phyloP scores from a whole-genome alignment of 768 basidiomycete genomes.

The Suillus subluteus region DNA sequence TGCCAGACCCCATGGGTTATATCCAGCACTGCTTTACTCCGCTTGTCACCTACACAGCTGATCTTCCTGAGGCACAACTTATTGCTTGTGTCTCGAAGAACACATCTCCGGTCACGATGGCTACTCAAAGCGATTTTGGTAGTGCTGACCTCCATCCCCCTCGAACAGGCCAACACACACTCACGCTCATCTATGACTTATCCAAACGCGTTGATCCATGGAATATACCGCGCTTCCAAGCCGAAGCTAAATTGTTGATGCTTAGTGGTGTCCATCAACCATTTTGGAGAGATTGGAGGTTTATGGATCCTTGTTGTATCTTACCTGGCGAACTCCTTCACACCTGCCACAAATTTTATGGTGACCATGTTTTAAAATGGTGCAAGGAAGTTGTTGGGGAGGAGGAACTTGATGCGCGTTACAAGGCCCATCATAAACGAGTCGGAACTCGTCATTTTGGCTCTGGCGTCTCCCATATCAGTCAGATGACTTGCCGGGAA shows the following conservation, averaged over 20 bases:
- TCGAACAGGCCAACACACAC: neutral
- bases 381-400: slow-evolving; percentile 33
- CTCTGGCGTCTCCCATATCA: slow-evolving; percentile 41
- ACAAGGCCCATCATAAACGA: slow-evolving; percentile 34
- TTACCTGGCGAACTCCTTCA: slow-evolving; percentile 26
- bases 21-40: slow-evolving; percentile 15
- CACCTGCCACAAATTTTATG: slow-evolving; percentile 22
- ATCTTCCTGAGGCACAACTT: slow-evolving; percentile 11
- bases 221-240: slow-evolving; percentile 29
- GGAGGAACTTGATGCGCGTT: slow-evolving; percentile 39
- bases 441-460: slow-evolving; percentile 39
- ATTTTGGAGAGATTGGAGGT: slow-evolving; percentile 41
- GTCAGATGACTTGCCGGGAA: slow-evolving; percentile 46
- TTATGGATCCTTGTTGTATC: too few relatives aligned
- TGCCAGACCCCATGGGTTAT: slow-evolving; percentile 5
- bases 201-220: slow-evolving; percentile 20
- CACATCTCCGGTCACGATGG: slow-evolving; percentile 13
- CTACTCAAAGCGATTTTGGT: slow-evolving; percentile 1
- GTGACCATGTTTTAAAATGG: slow-evolving; percentile 44
- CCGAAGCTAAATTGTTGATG: slow-evolving; percentile 16
- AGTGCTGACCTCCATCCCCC: too few relatives aligned
- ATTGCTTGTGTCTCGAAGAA: slow-evolving; percentile 13
- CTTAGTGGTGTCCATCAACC: slow-evolving; percentile 22
- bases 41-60: slow-evolving; percentile 13
- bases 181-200: slow-evolving; percentile 4